These are phyloP conservation scores for Diutina rugosa DNA, from an alignment of 1,139 yeast genomes.

Conservation along the genomic window DNA sequence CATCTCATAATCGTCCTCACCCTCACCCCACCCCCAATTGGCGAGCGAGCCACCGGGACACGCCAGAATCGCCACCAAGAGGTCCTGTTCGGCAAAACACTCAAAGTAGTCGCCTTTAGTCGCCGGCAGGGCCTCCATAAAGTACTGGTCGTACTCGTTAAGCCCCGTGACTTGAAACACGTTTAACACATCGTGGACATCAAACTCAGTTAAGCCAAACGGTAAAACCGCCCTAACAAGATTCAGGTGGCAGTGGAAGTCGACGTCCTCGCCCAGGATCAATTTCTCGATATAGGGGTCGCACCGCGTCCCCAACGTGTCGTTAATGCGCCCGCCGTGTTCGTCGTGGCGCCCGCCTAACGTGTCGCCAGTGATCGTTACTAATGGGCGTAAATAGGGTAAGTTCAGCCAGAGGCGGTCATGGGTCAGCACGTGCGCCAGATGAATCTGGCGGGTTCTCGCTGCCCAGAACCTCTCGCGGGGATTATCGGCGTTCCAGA, in stretches of 20 bases:
- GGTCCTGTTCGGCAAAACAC: conserved; percentile 53
- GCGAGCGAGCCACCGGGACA: conserved; percentile 66
- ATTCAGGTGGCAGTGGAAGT: conserved; percentile 57
- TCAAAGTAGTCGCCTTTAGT: conserved; percentile 46
- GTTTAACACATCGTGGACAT: conserved; percentile 57
- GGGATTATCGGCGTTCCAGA: conserved; percentile 49
- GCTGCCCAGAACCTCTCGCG: conserved; percentile 61
- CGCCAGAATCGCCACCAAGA: conserved; percentile 52
- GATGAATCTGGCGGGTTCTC: conserved; percentile 52
- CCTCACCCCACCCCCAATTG: conserved; percentile 63
- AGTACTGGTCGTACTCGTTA: conserved; percentile 52
- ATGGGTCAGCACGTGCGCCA: conserved; percentile 50
- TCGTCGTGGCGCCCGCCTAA: conserved; percentile 43
- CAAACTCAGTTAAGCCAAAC: conserved; percentile 48
- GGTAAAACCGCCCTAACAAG: conserved; percentile 46
- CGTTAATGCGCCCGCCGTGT: conserved; percentile 58
- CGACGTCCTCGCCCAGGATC: conserved; percentile 51
- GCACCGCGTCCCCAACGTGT: conserved; percentile 54
- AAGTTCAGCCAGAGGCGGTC: conserved; percentile 55
- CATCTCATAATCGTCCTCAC: conserved; percentile 37
- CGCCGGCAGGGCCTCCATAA: conserved; percentile 62
- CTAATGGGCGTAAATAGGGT: conserved; percentile 51
- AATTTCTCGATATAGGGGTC: conserved; percentile 58
- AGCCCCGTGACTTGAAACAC: conserved; percentile 62
- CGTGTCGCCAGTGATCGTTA: conserved; percentile 51